Base-by-base conservation (phyloP, 2,329 filamentous ascomycete species). In the Didymella sp. region DNA sequence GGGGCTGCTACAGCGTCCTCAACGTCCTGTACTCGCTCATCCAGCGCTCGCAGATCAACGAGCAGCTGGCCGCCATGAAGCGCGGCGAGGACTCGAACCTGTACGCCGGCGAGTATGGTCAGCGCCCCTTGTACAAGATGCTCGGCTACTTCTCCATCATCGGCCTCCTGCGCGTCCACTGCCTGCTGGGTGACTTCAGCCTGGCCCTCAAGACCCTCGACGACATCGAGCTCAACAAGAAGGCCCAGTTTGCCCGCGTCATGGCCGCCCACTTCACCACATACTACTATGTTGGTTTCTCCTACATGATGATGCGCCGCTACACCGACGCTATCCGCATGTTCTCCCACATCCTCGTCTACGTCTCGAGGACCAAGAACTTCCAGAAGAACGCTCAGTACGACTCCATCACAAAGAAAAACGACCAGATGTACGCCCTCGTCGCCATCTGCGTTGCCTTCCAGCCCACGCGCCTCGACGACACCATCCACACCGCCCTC, bases 291-390 rank as follows among this genome's bases (percentile, higher is more conserved):
- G 94, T 99, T 62, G 95, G 95, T 69, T 99, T 99, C 87, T 96
- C 92, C 69, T 99, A 99, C 89, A 98, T 99, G 94, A 99, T 99
- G 95, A 96, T 98, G 91, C 92, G 95, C 82, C 91, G 95, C 77
- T 99, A 99, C 78, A 91, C 92, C 80, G 95, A 99, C 80, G 95
- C 95, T 78, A 97, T 99, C 82, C 92, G 94, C 85, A 96, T 97
- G 89, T 99, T 99, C 88, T 96, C 91, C 85, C 95, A 99, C 86
- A 99, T 99, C 79, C 88, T 99, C 71, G 90, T 99, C 81, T 99
- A 98, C 81, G 93, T 99, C 67, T 96, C 92, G 69, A 86, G 95
- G 73, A 99, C 95, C 76, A 99, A 99, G 90, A 98, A 98, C 85
- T 98, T 98, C 88, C 95, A 99, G 82, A 99, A 98, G 88, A 96